Conservation (phyloP, 2,329 filamentous ascomycete genomes). For the Alternaria novae-zelandiae region DNA sequence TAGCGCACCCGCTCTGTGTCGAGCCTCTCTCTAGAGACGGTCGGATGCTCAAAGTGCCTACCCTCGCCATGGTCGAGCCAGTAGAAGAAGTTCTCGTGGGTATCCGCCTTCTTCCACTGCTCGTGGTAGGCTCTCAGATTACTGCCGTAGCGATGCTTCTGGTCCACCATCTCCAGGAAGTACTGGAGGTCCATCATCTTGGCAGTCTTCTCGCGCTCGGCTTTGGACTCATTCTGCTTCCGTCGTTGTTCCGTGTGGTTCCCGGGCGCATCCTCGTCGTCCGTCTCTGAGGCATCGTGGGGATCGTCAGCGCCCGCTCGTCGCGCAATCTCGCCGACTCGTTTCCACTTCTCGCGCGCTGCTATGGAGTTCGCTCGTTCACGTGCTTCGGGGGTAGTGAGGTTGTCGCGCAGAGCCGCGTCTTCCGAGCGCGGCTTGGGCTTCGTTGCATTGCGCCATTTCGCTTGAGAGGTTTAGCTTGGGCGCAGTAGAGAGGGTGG, state of each 20-base stretch:
- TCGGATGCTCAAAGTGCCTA: constrained; percentile 69
- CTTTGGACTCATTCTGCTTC: constrained; percentile 58
- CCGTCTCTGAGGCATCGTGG: constrained; percentile 57
- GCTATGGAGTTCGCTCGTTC: constrained; percentile 42
- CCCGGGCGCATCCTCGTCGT: constrained; percentile 45
- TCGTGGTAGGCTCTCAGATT: constrained; percentile 83
- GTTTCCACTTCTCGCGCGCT: constrained; percentile 77
- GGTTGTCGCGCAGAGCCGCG: constrained; percentile 20
- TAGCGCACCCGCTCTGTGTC: constrained; percentile 84
- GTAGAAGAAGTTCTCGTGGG: constrained; percentile 89
- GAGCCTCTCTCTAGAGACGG: constrained; percentile 75
- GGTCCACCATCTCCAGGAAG: constrained; percentile 83
- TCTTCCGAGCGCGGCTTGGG: constrained; percentile 52
- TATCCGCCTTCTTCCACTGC: constrained; percentile 79
- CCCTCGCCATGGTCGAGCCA: constrained; percentile 89
- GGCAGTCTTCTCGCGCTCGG: constrained; percentile 67
- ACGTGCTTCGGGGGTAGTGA: constrained; percentile 33
- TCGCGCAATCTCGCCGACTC: constrained; percentile 71
- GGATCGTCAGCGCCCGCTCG: constrained; percentile 73
- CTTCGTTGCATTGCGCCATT: constrained; percentile 60
- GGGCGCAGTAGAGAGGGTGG: constrained; percentile 12
- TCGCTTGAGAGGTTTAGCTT: constrained; percentile 51
- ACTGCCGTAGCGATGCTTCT: constrained; percentile 85
- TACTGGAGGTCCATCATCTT: constrained; percentile 87
- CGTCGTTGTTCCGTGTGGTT: constrained; percentile 41